phyloP scores from a whole-genome alignment of 192 early-diverging fungal species.

The Entomortierella parvispora region DNA sequence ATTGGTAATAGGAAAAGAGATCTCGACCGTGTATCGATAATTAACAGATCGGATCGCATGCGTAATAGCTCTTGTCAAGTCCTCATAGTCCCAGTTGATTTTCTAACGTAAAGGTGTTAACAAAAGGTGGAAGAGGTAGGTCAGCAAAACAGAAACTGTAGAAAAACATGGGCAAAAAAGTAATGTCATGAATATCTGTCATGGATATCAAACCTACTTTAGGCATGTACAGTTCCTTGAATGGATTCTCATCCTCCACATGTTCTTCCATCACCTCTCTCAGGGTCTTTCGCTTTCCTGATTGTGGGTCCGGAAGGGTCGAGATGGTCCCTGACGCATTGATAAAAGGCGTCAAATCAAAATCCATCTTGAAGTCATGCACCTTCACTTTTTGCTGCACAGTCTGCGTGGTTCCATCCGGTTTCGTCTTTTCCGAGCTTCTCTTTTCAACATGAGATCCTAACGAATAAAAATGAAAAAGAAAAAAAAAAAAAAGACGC shows the following conservation, averaged over 20 bases:
- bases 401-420: slow-evolving; percentile 11
- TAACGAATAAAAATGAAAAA: slow-evolving; percentile 2
- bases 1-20: slow-evolving; percentile 51
- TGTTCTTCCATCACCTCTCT: slow-evolving; percentile 48
- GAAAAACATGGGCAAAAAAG: not conserved
- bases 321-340: slow-evolving; percentile 26
- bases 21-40: slow-evolving; percentile 42
- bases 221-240: slow-evolving; percentile 54
- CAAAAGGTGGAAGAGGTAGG: not conserved
- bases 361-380: slow-evolving; percentile 49
- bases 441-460: slow-evolving; percentile 44
- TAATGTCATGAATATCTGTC: not conserved
- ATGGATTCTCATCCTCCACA: slow-evolving; percentile 39
- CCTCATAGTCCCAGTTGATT: slow-evolving; percentile 51
- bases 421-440: not conserved
- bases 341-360: slow-evolving; percentile 48
- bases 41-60: slow-evolving; percentile 40
- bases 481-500: not conserved
- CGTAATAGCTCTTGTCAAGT: slow-evolving; percentile 46
- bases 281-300: slow-evolving; percentile 15
- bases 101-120: slow-evolving; percentile 8
- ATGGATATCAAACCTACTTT: slow-evolving; percentile 25
- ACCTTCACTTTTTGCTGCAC: slow-evolving; percentile 22
- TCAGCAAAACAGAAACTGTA: too few species aligned
- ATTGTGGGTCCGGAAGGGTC: slow-evolving; percentile 23